These are phyloP conservation scores for Psilocybe mexicana DNA, from an alignment of 1,284 basidiomycete species.

Conservation along the genomic window DNA sequence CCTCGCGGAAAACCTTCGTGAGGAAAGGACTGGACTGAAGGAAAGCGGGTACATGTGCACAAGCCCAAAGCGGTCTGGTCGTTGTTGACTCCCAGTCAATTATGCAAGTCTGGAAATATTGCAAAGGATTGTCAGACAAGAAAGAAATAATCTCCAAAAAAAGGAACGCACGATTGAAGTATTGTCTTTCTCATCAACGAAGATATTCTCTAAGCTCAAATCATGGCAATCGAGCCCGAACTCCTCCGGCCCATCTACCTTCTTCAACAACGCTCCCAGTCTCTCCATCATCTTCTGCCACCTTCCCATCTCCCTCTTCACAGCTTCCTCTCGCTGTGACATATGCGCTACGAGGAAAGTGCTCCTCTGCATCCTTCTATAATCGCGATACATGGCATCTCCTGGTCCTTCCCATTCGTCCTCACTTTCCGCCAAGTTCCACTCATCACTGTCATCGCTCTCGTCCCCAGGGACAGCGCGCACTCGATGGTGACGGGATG, in stretches of 20 bases:
- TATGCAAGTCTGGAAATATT: constrained; percentile 61
- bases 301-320: constrained; percentile 66
- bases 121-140: neutral
- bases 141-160: constrained; percentile 4
- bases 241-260: constrained; percentile 42
- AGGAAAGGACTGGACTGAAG: constrained; percentile 74
- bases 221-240: constrained; percentile 80
- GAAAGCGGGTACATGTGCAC: constrained; percentile 78
- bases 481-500: constrained; percentile 67
- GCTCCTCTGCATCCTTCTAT: constrained; percentile 71
- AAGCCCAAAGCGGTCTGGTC: constrained; percentile 78
- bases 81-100: constrained; percentile 88
- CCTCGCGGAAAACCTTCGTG: constrained; percentile 64
- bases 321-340: constrained; percentile 57
- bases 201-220: constrained; percentile 77
- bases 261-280: constrained; percentile 35
- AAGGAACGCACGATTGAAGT: constrained; percentile 63
- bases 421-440: constrained; percentile 73
- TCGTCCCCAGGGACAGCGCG: constrained; percentile 65
- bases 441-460: constrained; percentile 72
- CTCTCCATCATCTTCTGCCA: constrained; percentile 68
- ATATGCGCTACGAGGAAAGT: constrained; percentile 76
- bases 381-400: constrained; percentile 75
- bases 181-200: constrained; percentile 69
- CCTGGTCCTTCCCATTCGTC: constrained; percentile 74